Evolutionary conservation across 345 rosid species (phyloP).

Genomic region (Geranium brycei): DNA sequence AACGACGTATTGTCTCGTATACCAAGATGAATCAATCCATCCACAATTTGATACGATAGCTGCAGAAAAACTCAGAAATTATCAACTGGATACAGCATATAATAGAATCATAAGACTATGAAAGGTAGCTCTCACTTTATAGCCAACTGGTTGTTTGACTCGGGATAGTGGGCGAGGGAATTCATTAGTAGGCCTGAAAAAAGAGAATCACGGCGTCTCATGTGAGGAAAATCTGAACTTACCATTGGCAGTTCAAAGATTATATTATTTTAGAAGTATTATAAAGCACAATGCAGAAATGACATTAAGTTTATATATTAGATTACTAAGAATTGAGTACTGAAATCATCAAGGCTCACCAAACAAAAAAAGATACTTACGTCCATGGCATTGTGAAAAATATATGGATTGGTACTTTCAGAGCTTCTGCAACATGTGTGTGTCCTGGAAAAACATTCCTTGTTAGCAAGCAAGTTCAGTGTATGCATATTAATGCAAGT

Average conservation of each 20-base stretch:
- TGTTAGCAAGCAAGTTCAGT: not conserved
- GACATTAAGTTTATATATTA: no score
- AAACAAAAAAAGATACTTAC: slow-evolving; percentile 54
- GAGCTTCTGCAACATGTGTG: slow-evolving; percentile 89
- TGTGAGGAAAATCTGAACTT: no score
- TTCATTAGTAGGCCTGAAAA: slow-evolving; percentile 81
- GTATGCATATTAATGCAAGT: no score
- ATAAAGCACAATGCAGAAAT: no score
- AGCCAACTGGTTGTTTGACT: slow-evolving; percentile 91
- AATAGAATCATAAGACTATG: not conserved
- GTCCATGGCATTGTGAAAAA: slow-evolving; percentile 99
- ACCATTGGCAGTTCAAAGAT: no score
- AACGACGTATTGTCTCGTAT: slow-evolving; percentile 87
- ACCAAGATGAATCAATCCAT: slow-evolving; percentile 95
- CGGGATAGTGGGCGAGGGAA: slow-evolving; percentile 99
- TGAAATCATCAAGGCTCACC: no score
- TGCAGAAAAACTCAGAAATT: slow-evolving; percentile 15
- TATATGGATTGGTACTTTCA: slow-evolving; percentile 79
- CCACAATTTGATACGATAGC: slow-evolving; percentile 96
- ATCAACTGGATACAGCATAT: slow-evolving; percentile 1
- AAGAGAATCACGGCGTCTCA: not conserved
- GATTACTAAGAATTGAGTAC: no score
- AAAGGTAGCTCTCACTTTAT: slow-evolving; percentile 49
- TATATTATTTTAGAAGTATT: no score
- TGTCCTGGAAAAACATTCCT: slow-evolving; percentile 58